Percentiles rank a stretch among this genome's conserved stretches.
Evolutionary conservation across 2,329 filamentous ascomycete species (phyloP).

Genomic region (Trichophyton schoenleinii): DNA sequence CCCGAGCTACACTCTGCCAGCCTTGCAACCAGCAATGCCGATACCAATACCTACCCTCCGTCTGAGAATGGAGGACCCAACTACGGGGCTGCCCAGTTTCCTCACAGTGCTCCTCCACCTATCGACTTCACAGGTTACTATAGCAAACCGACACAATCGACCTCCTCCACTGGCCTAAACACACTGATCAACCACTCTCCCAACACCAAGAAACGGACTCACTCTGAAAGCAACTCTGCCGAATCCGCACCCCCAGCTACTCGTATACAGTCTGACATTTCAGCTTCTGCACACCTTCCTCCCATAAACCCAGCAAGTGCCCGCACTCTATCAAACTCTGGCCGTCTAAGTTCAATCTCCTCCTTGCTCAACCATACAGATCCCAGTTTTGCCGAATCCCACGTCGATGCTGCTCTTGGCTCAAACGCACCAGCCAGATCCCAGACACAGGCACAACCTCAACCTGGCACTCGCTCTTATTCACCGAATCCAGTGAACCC

Average conservation of each 20-base stretch:
- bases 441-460: constrained; percentile 20
- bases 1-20: constrained; percentile 28
- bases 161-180: constrained; percentile 13
- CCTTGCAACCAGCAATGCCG: constrained; percentile 18
- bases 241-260: constrained; percentile 17
- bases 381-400: constrained; percentile 20
- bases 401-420: constrained; percentile 31
- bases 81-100: constrained; percentile 1
- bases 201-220: constrained; percentile 26
- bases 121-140: constrained; percentile 40
- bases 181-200: constrained; percentile 15
- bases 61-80: constrained; percentile 16
- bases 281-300: constrained; percentile 27
- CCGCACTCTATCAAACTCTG: constrained; percentile 33
- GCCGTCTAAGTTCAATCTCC: constrained; percentile 59
- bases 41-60: constrained; percentile 23
- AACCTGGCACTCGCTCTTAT: constrained; percentile 12
- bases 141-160: constrained; percentile 19
- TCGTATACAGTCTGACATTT: constrained; percentile 19
- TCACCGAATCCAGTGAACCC: constrained; percentile 6
- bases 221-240: constrained; percentile 22
- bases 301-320: constrained; percentile 20
- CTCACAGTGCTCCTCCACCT: constrained; percentile 31
- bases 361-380: constrained; percentile 54
- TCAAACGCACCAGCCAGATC: constrained; percentile 16